These are phyloP conservation scores for Penicillium sp. DNA, from an alignment of 2,329 filamentous ascomycete genomes.

Conservation along the genomic window DNA sequence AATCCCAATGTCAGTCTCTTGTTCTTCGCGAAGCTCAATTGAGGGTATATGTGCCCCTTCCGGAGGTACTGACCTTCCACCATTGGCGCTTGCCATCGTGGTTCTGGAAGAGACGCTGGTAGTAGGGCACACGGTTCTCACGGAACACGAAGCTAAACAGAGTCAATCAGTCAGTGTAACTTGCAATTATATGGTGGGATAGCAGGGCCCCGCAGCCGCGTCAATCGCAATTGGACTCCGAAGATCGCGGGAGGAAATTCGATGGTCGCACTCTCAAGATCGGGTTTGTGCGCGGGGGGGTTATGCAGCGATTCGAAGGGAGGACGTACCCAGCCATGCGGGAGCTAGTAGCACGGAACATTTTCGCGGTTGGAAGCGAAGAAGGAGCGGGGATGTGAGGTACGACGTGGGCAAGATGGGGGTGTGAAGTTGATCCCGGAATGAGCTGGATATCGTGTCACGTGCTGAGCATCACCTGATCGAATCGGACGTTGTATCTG, in stretches of 20 bases:
- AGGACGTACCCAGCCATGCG: conserved; percentile 43
- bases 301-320: conserved; percentile 5
- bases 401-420: conserved; percentile 27
- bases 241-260: conserved; percentile 14
- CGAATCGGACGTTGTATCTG: conserved; percentile 25
- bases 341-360: conserved; percentile 42
- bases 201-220: neutral
- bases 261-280: conserved; percentile 16
- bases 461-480: conserved; percentile 26
- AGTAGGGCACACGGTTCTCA: conserved; percentile 65
- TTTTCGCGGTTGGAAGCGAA: conserved; percentile 34
- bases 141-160: conserved; percentile 54
- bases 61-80: conserved; percentile 59
- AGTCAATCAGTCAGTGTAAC: conserved; percentile 18
- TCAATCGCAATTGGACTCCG: conserved; percentile 14
- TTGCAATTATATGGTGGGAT: neutral
- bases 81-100: conserved; percentile 65
- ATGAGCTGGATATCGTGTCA: conserved; percentile 19
- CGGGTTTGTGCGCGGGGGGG: conserved; percentile 5
- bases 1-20: conserved; percentile 14
- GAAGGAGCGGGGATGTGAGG: conserved; percentile 24
- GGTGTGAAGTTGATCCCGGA: conserved; percentile 27
- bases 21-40: neutral
- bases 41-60: neutral
- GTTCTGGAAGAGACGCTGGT: conserved; percentile 65